Conservation (phyloP, 2,329 filamentous ascomycete species). For the Neopestalotiopsis rosae region DNA sequence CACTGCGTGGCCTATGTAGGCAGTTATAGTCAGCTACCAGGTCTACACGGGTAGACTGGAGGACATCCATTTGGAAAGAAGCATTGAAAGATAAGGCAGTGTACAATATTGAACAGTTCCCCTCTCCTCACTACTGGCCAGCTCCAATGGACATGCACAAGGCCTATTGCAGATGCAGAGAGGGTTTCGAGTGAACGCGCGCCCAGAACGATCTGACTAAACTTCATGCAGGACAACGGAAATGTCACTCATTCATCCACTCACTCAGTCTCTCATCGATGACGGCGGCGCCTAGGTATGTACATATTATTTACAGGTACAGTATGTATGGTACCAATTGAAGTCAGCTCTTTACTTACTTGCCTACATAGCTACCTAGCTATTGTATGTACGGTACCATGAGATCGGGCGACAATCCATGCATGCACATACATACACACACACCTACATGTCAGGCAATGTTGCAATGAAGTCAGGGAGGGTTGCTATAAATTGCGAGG, state of each 20-base stretch:
- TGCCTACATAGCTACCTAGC: neutral
- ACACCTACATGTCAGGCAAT: neutral
- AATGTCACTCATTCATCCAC: neutral
- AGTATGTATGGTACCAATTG: neutral
- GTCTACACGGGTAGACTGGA: neutral
- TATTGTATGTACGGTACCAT: slow-evolving; percentile 13
- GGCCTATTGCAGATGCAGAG: neutral
- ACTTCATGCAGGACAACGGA: neutral
- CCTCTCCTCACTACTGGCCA: neutral
- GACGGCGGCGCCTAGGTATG: neutral
- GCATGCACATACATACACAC: neutral
- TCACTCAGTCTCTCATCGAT: neutral
- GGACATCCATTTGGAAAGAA: neutral
- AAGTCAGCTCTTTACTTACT: neutral
- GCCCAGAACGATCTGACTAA: neutral
- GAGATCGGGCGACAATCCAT: slow-evolving; percentile 10
- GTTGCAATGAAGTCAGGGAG: neutral
- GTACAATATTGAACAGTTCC: neutral
- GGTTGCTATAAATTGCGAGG: slow-evolving; percentile 1
- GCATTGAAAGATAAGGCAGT: neutral
- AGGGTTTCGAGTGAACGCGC: slow-evolving; percentile 1
- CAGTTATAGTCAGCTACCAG: neutral
- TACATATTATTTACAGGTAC: neutral
- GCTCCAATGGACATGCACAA: neutral
- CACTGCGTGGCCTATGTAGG: neutral